These are phyloP conservation scores for Lasiosphaeria miniovina DNA, from an alignment of 495 filamentous ascomycete species.

Conservation along the genomic window DNA sequence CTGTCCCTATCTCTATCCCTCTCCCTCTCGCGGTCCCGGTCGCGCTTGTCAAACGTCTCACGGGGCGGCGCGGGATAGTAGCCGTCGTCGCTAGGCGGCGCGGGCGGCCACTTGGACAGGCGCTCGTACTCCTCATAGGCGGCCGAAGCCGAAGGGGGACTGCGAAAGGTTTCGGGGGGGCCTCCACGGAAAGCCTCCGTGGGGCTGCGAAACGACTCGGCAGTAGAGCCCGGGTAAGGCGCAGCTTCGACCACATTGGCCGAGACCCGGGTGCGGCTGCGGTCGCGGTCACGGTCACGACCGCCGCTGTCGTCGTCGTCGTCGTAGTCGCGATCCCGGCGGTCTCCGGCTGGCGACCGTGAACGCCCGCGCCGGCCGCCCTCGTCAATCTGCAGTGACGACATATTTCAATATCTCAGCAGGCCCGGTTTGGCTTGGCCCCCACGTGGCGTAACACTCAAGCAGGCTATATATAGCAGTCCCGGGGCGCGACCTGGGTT, in stretches of 20 bases:
- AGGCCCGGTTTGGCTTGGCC: background rate
- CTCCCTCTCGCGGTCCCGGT: slow-evolving; percentile 1
- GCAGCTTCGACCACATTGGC: slow-evolving; percentile 43
- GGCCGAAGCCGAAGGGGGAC: slow-evolving; percentile 11
- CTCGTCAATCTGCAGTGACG: slow-evolving; percentile 56
- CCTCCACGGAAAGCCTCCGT: no score
- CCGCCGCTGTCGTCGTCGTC: slow-evolving; percentile 11
- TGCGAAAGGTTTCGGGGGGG: no score
- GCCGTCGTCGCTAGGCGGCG: slow-evolving; percentile 23
- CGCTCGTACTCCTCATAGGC: slow-evolving; percentile 32
- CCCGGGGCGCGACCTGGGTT: background rate
- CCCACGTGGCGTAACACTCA: background rate
- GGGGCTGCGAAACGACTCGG: slow-evolving; percentile 33
- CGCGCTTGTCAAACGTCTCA: slow-evolving; percentile 17
- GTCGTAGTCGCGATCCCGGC: slow-evolving; percentile 19
- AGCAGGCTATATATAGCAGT: background rate
- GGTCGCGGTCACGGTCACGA: slow-evolving; percentile 37
- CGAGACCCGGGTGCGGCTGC: slow-evolving; percentile 35
- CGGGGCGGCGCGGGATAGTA: slow-evolving; percentile 19
- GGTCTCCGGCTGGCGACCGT: slow-evolving; percentile 53
- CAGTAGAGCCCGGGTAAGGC: slow-evolving; percentile 43
- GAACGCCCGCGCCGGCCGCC: slow-evolving; percentile 58
- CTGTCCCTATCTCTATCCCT: background rate
- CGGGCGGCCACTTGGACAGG: slow-evolving; percentile 30
- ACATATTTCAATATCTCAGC: slow-evolving; percentile 14